These are phyloP conservation scores for Umbelopsis vinacea DNA, from an alignment of 192 early-diverging fungal genomes.

Conservation along the genomic window DNA sequence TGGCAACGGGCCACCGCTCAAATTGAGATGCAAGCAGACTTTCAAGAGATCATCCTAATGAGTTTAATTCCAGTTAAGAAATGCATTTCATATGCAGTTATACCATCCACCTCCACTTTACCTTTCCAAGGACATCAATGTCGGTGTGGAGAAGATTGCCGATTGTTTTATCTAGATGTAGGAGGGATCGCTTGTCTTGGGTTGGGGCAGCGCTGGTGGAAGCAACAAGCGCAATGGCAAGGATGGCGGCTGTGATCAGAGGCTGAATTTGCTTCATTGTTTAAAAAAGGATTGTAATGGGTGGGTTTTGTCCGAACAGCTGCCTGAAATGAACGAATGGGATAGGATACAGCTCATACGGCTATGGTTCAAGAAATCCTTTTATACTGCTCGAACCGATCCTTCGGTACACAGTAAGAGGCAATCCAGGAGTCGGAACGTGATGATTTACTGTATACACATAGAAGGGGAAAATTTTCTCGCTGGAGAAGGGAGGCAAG, in stretches of 20 bases:
- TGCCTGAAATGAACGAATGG: neutral
- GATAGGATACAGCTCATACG: neutral
- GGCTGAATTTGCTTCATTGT: slow-evolving; percentile 5
- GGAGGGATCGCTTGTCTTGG: neutral
- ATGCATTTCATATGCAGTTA: neutral
- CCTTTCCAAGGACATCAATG: neutral
- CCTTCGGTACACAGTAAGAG: neutral
- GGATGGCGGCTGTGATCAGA: neutral
- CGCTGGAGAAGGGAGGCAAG: neutral
- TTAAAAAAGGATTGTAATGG: neutral
- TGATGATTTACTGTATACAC: neutral
- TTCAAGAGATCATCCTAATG: neutral
- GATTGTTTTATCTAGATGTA: neutral
- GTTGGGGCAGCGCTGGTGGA: neutral
- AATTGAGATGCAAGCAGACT: neutral
- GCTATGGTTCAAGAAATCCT: neutral
- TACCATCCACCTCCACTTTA: neutral
- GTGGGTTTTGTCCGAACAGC: neutral
- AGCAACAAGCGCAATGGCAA: neutral
- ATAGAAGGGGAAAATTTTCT: neutral
- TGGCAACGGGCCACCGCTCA: neutral
- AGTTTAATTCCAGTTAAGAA: neutral
- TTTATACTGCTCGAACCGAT: neutral
- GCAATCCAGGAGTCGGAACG: neutral
- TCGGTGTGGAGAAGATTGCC: neutral